Evolutionary conservation across 192 early-diverging fungal genomes (phyloP).

Genomic region (Jimgerdemannia flammicorona): DNA sequence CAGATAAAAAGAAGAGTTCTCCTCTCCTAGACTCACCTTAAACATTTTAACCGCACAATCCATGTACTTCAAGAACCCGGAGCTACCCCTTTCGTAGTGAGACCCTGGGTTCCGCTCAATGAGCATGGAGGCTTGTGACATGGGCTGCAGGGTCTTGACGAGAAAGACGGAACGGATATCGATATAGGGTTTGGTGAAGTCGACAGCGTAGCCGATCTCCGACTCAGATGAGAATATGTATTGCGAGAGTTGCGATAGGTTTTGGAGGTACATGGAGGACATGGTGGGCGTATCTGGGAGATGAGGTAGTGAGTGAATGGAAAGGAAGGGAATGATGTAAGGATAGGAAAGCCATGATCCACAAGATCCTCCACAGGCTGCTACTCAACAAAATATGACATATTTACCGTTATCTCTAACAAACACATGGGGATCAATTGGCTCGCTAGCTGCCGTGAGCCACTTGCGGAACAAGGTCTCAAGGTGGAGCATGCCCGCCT

Average conservation of each 20-base stretch:
- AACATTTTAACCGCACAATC: constrained; percentile 55
- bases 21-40: constrained; percentile 38
- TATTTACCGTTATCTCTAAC: not conserved
- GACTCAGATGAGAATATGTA: constrained; percentile 42
- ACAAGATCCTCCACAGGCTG: too few species aligned
- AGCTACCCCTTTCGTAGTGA: constrained; percentile 59
- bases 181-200: constrained; percentile 59
- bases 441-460: constrained; percentile 35
- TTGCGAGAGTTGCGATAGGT: constrained; percentile 39
- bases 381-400: too few species aligned
- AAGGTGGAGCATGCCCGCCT: constrained; percentile 51
- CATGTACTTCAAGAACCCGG: constrained; percentile 57
- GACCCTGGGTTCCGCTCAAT: constrained; percentile 42
- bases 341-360: too few species aligned
- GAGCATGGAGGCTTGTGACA: constrained; percentile 45
- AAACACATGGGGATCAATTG: constrained; percentile 31
- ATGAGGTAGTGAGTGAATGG: not conserved
- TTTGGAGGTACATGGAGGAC: not conserved
- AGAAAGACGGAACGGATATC: constrained; percentile 67
- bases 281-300: not conserved
- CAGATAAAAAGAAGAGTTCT: too few species aligned
- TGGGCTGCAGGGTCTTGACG: constrained; percentile 45
- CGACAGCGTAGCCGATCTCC: constrained; percentile 43
- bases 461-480: constrained; percentile 53
- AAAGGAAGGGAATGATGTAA: not conserved